Conservation (phyloP, 352 stramenopile genomes). For the Pythium plurisporium region DNA sequence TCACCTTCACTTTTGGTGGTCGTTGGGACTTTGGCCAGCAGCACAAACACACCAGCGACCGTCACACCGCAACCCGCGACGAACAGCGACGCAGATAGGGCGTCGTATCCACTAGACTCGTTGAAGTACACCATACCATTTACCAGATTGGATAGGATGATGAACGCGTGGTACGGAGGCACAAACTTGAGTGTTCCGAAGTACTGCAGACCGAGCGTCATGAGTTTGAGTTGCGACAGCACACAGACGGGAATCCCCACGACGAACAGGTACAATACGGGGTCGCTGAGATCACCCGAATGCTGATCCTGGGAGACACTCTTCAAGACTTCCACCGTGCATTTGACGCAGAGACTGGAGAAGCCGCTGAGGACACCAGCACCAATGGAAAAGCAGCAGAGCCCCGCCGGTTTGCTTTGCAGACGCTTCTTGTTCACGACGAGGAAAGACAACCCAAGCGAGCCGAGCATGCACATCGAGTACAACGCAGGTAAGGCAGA, state of each 20-base stretch:
- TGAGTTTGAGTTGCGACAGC: conserved; percentile 31
- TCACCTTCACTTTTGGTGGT: conserved; percentile 1
- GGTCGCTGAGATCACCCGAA: conserved; percentile 23
- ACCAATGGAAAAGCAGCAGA: conserved; percentile 29
- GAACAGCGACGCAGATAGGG: conserved; percentile 22
- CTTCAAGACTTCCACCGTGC: conserved; percentile 32
- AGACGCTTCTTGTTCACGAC: conserved; percentile 15
- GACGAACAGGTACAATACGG: conserved; percentile 24
- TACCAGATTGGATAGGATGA: conserved; percentile 40
- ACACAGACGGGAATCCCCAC: conserved; percentile 26
- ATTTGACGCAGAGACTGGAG: conserved; percentile 36
- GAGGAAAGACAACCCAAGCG: conserved; percentile 9
- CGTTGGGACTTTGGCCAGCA: conserved; percentile 19
- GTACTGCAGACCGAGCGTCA: conserved; percentile 29
- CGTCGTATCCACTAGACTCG: conserved; percentile 27
- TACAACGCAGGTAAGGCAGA: conserved; percentile 27
- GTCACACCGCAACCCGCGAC: conserved; percentile 26
- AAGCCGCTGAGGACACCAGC: conserved; percentile 34
- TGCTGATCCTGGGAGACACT: conserved; percentile 12
- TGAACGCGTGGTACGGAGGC: conserved; percentile 39
- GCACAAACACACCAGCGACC: conserved; percentile 27
- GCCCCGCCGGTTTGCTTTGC: conserved; percentile 10
- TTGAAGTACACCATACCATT: conserved; percentile 42
- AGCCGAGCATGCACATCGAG: conserved; percentile 18
- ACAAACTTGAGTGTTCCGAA: conserved; percentile 48